Evolutionary conservation across 805 yeast genomes (phyloP), one percentile per base, ranked within the genome.

Genomic region (Metschnikowia cubensis): DNA sequence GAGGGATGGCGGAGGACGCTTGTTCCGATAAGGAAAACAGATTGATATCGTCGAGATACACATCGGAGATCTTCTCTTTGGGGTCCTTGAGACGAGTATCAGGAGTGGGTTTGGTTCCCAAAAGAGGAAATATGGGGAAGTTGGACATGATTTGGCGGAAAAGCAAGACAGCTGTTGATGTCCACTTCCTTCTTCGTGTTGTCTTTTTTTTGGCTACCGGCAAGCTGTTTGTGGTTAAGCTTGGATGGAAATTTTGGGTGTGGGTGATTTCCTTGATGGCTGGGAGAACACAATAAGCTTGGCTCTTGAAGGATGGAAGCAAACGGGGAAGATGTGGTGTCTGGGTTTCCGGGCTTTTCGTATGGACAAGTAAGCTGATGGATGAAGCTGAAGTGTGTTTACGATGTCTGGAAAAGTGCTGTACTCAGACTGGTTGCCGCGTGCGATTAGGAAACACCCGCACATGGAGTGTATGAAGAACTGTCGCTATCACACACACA

Each of bases 11-110:
- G 15, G 32, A 39, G 41, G 51, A 41, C 38, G 59, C 41, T 25
- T 51, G 22, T 25, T 47, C 52, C 6, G 49, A 18, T 42, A 65
- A 49, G 32, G 66, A 60, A 32, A 67, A 55, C 45, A 59, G 60
- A 50, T 61, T 66, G 41, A 64, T 62, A 22, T 57, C 61, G 25
- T 64, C 66, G 37, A 65, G 57, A 69, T 73, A 68, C 17, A 55
- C 49, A 37, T 68, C 74, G 15, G 67, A 54, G 43, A 73, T 56
- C 48, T 65, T 68, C 35, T 65, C 67, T 36, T 50, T 45, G 14
- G 74, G 69, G 45, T 70, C 67, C 21, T 47, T 50, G 34, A 68
- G 53, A 22, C 61, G 62, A 47, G 62, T 70, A 49, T 71, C 76
- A 54, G 55, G 66, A 29, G 57, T 57, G 17, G 75, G 66, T 6